These are phyloP conservation scores for Cyberlindnera amylophila DNA, from an alignment of 805 yeast genomes.

Conservation along the genomic window DNA sequence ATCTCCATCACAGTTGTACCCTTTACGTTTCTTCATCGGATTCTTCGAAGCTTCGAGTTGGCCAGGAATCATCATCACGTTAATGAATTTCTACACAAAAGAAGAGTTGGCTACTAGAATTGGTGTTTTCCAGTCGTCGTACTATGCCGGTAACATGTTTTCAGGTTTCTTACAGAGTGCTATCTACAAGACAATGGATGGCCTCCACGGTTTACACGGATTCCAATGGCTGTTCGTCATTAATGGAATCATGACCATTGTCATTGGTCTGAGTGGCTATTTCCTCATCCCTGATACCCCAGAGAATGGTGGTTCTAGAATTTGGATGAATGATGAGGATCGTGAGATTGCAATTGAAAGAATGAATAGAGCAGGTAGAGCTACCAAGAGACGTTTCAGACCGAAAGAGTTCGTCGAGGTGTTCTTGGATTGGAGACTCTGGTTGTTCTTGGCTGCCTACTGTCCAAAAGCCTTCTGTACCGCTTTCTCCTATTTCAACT, in stretches of 20 bases:
- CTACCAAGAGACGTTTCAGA: constrained; percentile 11
- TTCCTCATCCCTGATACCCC: constrained; percentile 37
- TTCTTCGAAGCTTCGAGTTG: constrained; percentile 62
- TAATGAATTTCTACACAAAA: constrained; percentile 34
- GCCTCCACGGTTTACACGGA: constrained; percentile 10
- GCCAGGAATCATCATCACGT: constrained; percentile 37
- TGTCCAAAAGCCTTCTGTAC: constrained; percentile 8
- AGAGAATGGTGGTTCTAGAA: constrained; percentile 23
- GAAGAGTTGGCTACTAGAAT: constrained; percentile 34
- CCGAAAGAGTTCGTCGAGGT: constrained; percentile 4
- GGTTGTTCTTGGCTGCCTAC: constrained; percentile 16
- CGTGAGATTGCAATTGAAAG: constrained; percentile 27
- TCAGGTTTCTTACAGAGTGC: constrained; percentile 42
- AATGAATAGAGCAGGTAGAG: constrained; percentile 15
- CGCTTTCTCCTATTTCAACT: constrained; percentile 14
- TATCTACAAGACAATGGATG: constrained; percentile 13
- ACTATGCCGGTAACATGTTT: constrained; percentile 19
- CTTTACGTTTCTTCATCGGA: constrained; percentile 62
- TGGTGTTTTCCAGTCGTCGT: constrained; percentile 22
- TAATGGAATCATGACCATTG: constrained; percentile 17
- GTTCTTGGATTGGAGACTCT: constrained; percentile 12
- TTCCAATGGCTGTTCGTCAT: constrained; percentile 19
- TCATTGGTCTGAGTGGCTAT: constrained; percentile 32
- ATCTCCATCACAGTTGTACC: constrained; percentile 38
- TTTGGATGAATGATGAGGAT: constrained; percentile 32